Base-by-base conservation (phyloP, 2,329 filamentous ascomycete species). In the Colletotrichum sp. region DNA sequence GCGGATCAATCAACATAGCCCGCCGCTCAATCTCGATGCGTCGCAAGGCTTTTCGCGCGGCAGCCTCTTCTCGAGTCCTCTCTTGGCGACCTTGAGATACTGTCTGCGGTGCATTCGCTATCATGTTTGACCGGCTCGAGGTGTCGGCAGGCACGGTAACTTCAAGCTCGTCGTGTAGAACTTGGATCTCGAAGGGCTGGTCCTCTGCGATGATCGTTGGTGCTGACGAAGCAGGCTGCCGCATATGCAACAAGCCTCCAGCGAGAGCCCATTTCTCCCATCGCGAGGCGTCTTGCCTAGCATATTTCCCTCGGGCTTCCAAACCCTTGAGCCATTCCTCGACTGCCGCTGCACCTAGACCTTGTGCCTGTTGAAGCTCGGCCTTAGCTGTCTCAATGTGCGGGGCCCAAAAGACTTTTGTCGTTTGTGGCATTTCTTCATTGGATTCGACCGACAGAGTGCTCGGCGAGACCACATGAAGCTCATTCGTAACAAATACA, bases 301-400 rank as follows among this genome's bases (percentile, higher is more conserved):
- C 85, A 75, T 91, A 88, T 79, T 90, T 91, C 12, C 94, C 93
- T 74, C 91, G 89, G 32, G 86, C 86, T 59, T 92, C 90, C 5
- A 97, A 88, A 12, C 95, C 95, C 84, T 96, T 96, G 34, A 92
- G 87, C 95, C 95, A 97, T 83, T 96, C 95, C 79, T 95, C 93
- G 6, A 90, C 89, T 13, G 93, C 91, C 57, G 93, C 92, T 60
- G 89, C 80, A n/a, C 95, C 94, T 79, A 95, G 89, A n/a, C 87
- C 84, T 79, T 91, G 91, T 70, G 93, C 94, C 7, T 91, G 87
- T 59, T 90, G 86, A 78, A 95, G 92, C 80, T 95, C 92, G 36
- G 86, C 82, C 74, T 90, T 90, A 78, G 96, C 89, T 9, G 88
- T 87, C 30, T 92, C 88, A 44, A 95, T 88, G 9, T 74, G 96